Evolutionary conservation across 305 asterid species (phyloP).

Genomic region (Fraxinus sp.): DNA sequence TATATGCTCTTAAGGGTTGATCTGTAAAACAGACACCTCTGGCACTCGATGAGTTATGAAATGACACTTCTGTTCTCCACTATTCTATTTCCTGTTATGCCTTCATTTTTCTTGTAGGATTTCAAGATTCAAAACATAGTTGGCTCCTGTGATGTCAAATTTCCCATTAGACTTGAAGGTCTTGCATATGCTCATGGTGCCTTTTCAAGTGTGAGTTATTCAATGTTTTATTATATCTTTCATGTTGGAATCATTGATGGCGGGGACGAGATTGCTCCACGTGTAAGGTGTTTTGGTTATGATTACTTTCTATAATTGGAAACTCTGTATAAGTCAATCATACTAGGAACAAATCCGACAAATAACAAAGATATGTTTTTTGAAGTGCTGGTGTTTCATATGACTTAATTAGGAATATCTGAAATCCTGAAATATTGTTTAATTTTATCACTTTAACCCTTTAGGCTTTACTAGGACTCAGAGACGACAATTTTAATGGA

Average conservation of each 20-base stretch:
- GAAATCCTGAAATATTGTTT: neutral
- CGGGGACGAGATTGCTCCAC: neutral
- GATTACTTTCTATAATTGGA: neutral
- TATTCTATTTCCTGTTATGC: neutral
- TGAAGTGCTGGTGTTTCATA: neutral
- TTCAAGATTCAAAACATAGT: constrained; percentile 85
- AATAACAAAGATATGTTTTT: neutral
- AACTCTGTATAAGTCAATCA: neutral
- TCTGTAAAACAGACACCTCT: neutral
- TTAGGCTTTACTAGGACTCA: neutral
- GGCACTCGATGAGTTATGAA: constrained; percentile 9
- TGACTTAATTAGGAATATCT: neutral
- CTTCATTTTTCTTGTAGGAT: constrained; percentile 38
- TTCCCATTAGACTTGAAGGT: constrained; percentile 80
- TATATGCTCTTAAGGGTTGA: neutral
- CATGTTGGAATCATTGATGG: neutral
- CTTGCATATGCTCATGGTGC: constrained; percentile 80
- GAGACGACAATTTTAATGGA: neutral
- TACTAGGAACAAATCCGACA: neutral
- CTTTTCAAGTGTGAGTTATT: constrained; percentile 72
- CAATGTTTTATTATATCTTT: neutral
- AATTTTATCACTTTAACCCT: neutral
- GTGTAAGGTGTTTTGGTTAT: neutral
- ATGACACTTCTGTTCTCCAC: neutral
- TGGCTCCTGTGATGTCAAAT: constrained; percentile 79